Base-by-base conservation (phyloP, 441 rosid genomes). In the Macaranga tanarius region DNA sequence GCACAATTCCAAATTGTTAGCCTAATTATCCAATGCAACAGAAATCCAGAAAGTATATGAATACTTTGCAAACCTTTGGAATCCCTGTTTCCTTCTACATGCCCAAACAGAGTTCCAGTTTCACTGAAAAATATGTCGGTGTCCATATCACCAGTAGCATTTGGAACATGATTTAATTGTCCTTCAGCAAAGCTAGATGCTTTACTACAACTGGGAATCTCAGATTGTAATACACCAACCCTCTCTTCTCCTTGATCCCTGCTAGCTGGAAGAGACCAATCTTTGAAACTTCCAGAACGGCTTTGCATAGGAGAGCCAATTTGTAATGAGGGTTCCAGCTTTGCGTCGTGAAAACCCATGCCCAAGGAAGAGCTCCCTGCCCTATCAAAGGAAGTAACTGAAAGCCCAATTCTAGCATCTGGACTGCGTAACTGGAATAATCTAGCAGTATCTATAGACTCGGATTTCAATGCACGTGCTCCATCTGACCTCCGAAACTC, bases 221-320 rank as follows among this genome's bases (percentile, higher is more conserved):
- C 84, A 71, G 75, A 74, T 61, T 82, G 84, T 71, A 79, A 76
- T 28, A 79, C 78, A 62, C 81, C 85, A 73, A 58, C 81, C 73
- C 78, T 69, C 73, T 81, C 82, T 7, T 59, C 62, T 52, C 62
- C 76, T 61, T 67, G 81, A 78, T 75, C 77, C 65, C 70, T 83
- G 63, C 72, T 81, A 52, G 58, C 57, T 67, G 68, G 69, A 0
- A 76, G 70, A 81, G 50, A 73, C 84, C 85, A 83, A 51, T 83
- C 85, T 55, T 80, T 81, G 19, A 79, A 76, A 84, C 87, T 82
- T 54, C 84, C 85, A 71, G 88, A 84, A 74, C 76, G 64, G 69
- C 86, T 74, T 23, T 23, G 82, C 74, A 81, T 57, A 19, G 75
- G 79, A 64, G 82, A 84, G 78, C 72, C 70, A 68, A 75, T 78